These are phyloP conservation scores for Vinca minor DNA, from an alignment of 257 asterid genomes.

Conservation along the genomic window DNA sequence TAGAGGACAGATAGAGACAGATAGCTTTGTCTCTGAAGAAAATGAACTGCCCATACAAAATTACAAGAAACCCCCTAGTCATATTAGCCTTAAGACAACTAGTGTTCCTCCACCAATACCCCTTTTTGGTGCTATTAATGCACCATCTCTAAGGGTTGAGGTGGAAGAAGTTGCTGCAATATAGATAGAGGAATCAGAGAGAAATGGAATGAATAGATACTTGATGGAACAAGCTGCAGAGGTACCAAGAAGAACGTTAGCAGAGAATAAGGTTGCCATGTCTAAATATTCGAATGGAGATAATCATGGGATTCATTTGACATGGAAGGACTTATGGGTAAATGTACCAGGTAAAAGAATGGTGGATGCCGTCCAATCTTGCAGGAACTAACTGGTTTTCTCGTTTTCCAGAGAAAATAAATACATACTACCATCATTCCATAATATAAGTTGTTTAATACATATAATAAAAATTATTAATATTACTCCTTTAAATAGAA, in stretches of 20 bases:
- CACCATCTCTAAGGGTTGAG: neutral
- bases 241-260: too few relatives aligned
- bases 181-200: neutral
- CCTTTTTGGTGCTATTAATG: slow-evolving; percentile 1
- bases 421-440: too few relatives aligned
- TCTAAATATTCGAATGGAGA: neutral
- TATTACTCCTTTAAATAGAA: too few relatives aligned
- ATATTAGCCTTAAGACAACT: neutral
- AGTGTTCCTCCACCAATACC: slow-evolving; percentile 1
- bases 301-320: slow-evolving; percentile 12
- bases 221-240: too few relatives aligned
- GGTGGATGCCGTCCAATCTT: slow-evolving; percentile 13
- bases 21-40: neutral
- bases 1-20: too few relatives aligned
- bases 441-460: too few relatives aligned
- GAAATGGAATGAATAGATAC: too few relatives aligned
- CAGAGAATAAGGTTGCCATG: too few relatives aligned
- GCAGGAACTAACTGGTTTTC: slow-evolving; percentile 20
- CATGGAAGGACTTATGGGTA: slow-evolving; percentile 24
- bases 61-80: neutral
- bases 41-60: neutral
- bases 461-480: too few relatives aligned
- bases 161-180: neutral
- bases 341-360: slow-evolving; percentile 10
- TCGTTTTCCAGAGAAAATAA: too few relatives aligned